Evolutionary conservation across 306 rosid genomes (phyloP), one percentile per base, ranked within the genome.

Genomic region (Acacia crassicarpa): DNA sequence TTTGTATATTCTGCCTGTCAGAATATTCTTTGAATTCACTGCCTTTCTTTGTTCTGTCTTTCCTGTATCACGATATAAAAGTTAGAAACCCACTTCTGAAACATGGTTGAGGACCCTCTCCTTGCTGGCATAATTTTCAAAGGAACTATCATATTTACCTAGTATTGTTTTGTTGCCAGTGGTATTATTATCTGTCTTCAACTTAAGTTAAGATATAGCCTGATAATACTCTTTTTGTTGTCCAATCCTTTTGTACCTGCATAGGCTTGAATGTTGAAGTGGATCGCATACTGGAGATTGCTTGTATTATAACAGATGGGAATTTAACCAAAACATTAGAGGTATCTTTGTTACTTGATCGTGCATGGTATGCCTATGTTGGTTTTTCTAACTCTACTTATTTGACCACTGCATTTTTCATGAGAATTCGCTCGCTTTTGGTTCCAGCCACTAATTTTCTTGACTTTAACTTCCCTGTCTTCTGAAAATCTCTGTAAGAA

Each of bases 271-370:
- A 92, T 84, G 77, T 93, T 83, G 98, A 95, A 84, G 91, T 85
- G 84, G 99, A 95, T 78, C 86, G 96, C 81, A 95, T 95, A 78
- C 67, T 95, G 78, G 99, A 95, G 91, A 93, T 95, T 86, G 99
- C 99, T 78, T 95, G 99, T 81, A 92, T 95, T 77, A 76, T 93
- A 63, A 90, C 99, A 61, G 94, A 95, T 83, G 99, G 99, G 53
- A 85, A 49, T 66, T 87, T 95, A 80, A 85, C 89, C 87, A 95
- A 93, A 86, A 76, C 85, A 1, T 67, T 89, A 38, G 99, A 95
- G 98, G 99, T 95, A 90, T 73, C 53, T 70, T 80, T 70, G 15
- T 67, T 70, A 58, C 83, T 82, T 81, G 67, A 56, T 53, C 11
- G 51, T 74, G 16, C 46, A 45, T 23, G 20, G 3, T 81, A 23